Conservation (phyloP, 805 yeast species). For the Huiozyma sinensis region DNA sequence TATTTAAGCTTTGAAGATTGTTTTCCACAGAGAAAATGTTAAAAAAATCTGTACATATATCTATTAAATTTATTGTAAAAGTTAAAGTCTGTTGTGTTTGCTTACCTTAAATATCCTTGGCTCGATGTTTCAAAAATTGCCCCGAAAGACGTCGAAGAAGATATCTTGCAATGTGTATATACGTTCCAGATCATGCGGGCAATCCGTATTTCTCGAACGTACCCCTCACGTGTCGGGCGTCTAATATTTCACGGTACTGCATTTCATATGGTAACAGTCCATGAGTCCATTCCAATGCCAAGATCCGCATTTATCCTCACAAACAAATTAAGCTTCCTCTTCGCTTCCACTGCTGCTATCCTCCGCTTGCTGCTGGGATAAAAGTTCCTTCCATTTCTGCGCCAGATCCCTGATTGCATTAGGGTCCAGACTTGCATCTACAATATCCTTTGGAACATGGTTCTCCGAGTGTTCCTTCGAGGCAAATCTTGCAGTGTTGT, state of each 20-base stretch:
- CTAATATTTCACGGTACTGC: too few species aligned
- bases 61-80: not conserved
- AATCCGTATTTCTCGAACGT: too few species aligned
- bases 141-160: too few species aligned
- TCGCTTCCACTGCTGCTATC: slow-evolving; percentile 9
- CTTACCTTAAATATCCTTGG: too few species aligned
- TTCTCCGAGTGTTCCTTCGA: slow-evolving; percentile 78
- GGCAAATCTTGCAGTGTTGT: slow-evolving; percentile 67
- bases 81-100: too few species aligned
- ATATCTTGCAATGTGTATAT: too few species aligned
- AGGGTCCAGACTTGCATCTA: slow-evolving; percentile 69
- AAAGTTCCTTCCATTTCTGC: slow-evolving; percentile 43
- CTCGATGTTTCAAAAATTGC: too few species aligned
- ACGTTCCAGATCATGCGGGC: too few species aligned
- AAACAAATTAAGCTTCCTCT: not conserved
- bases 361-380: slow-evolving; percentile 19
- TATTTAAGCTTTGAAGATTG: not conserved
- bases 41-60: not conserved
- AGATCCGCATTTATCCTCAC: too few species aligned
- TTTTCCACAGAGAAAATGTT: not conserved
- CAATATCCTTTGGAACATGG: slow-evolving; percentile 84
- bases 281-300: too few species aligned
- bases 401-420: slow-evolving; percentile 60
- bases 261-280: too few species aligned
- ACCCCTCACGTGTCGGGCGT: too few species aligned